phyloP scores from a whole-genome alignment of 495 filamentous ascomycete species.

The Platismatia glauca region DNA sequence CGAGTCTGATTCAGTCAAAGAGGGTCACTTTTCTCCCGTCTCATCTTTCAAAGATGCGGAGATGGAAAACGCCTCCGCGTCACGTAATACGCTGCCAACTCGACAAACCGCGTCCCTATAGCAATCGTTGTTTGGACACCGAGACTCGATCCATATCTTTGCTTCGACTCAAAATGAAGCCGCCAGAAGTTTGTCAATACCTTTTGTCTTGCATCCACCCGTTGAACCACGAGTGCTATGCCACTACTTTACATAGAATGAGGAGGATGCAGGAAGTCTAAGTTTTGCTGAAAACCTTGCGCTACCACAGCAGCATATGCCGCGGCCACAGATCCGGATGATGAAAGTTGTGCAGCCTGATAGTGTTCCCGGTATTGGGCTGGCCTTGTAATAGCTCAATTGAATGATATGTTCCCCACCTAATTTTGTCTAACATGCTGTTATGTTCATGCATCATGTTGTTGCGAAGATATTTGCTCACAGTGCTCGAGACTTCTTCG shows the following conservation, averaged over 20 bases:
- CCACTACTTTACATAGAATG: conserved; percentile 2
- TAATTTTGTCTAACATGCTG: too few species aligned
- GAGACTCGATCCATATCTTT: neutral
- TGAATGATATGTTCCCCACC: conserved; percentile 6
- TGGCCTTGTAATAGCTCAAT: conserved; percentile 8
- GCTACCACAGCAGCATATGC: neutral
- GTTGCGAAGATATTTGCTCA: too few species aligned
- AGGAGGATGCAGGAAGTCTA: neutral
- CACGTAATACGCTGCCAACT: neutral
- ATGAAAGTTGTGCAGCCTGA: neutral
- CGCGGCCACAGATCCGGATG: neutral
- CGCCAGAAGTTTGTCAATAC: neutral
- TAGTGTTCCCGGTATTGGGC: neutral
- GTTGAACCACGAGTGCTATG: neutral
- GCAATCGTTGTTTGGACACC: neutral
- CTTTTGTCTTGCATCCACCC: neutral
- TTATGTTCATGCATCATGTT: too few species aligned
- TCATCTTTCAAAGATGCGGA: neutral
- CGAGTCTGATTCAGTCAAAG: neutral
- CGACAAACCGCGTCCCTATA: neutral
- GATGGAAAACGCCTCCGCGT: neutral
- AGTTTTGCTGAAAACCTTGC: neutral
- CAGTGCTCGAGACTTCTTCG: neutral
- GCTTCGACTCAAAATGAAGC: neutral
- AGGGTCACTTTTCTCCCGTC: neutral